Evolutionary conservation across 495 filamentous ascomycete genomes (phyloP), one percentile per base, ranked within the genome.

Genomic region (Hypoxylon lenormandii): DNA sequence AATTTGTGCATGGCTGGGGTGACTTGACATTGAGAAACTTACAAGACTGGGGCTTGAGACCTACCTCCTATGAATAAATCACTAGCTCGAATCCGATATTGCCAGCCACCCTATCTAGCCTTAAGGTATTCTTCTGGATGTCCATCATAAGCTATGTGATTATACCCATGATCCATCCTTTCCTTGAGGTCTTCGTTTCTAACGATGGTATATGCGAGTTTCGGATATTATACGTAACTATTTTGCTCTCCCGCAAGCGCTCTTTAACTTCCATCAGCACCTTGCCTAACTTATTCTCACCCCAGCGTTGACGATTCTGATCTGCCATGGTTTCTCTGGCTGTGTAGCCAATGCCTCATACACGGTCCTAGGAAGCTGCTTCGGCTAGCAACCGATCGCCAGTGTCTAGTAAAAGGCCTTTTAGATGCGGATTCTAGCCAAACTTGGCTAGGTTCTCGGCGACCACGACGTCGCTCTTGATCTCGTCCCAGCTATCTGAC

Each of bases 271-370:
- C 66, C 73, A 77, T 77, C 42, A 78, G 56, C 42, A 72, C 74
- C 60, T 66, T 73, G 4, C 73, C 74, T 13, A 78, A 49, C 52
- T 62, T 66, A 55, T 77, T 77, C 66, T 74, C 72, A 13, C 73
- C 76, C 73, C 73, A 78, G 15, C 37, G 30, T 19, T 43, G 12
- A 36, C 54, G 60, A 36, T 69, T 45, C 46, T 55, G 65, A 38
- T 71, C 26, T 22, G 43, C 45, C 68, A 75, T 60, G 13, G 73
- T 73, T 52, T 75, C 57, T 63, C 70, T 73, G 4, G 66, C 77
- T 12, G 56, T 76, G 56, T 66, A 79, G 15, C 77, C 77, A 60
- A 79, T 77, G n/a, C 75, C 77, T 74, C 74, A 79, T 21, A 76
- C 64, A 13, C 74, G 66, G 65, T 79, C 75, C 23, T 48, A 37